These are phyloP conservation scores for Dacryopinax spathularia DNA, from an alignment of 768 basidiomycete genomes.

Conservation along the genomic window DNA sequence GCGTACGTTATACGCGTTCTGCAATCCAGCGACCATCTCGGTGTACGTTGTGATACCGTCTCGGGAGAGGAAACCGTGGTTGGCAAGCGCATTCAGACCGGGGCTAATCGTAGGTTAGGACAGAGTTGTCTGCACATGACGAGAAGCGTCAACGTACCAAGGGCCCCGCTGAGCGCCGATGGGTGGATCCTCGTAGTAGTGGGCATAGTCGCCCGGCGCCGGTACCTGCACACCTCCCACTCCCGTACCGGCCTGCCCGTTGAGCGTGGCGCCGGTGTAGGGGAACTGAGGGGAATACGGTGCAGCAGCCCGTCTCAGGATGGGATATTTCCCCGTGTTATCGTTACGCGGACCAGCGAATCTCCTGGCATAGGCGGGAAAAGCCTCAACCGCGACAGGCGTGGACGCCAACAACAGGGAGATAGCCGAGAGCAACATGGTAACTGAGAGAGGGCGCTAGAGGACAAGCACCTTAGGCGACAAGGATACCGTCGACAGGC, in stretches of 20 bases:
- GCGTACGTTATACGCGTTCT: constrained; percentile 11
- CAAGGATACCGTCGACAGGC: neutral
- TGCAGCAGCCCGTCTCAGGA: neutral
- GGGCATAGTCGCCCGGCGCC: constrained; percentile 4
- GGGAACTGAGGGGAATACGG: constrained; percentile 6
- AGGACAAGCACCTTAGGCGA: no score
- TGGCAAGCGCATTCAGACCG: constrained; percentile 14
- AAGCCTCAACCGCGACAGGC: neutral
- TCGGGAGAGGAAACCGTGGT: constrained; percentile 10
- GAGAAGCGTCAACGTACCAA: neutral
- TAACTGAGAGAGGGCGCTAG: neutral
- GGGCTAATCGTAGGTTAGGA: constrained; percentile 1
- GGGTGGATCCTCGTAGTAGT: constrained; percentile 11
- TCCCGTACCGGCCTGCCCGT: constrained; percentile 8
- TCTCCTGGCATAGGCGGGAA: neutral
- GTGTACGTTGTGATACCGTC: constrained; percentile 10
- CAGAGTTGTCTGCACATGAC: neutral
- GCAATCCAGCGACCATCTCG: constrained; percentile 11
- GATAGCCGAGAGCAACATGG: neutral
- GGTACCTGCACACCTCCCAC: constrained; percentile 8
- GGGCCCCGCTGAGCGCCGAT: constrained; percentile 11
- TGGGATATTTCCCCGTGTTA: neutral
- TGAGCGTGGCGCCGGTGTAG: constrained; percentile 9
- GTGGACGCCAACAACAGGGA: neutral
- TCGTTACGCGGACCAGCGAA: neutral